These are phyloP conservation scores for Fraxinus albicans DNA, from an alignment of 305 asterid species.

Conservation along the genomic window DNA sequence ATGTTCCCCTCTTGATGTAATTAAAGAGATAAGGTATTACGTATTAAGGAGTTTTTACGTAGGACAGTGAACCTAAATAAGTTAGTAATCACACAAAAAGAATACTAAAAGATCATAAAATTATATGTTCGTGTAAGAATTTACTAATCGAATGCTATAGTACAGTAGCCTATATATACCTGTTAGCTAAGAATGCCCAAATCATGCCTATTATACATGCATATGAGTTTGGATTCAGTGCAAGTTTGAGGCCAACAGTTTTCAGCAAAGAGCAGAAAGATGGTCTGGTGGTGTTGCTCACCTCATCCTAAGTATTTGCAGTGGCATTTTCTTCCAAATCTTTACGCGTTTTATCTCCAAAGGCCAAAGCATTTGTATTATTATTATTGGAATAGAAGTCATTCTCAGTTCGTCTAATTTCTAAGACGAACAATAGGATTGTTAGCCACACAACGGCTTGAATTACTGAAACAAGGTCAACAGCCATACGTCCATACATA, in stretches of 20 bases:
- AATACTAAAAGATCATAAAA: neutral
- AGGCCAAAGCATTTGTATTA: neutral
- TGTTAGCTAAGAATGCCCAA: constrained; percentile 59
- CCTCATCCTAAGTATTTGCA: neutral
- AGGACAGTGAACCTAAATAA: neutral
- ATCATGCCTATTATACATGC: constrained; percentile 49
- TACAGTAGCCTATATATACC: constrained; percentile 24
- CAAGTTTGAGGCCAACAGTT: constrained; percentile 44
- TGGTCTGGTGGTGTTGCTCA: neutral
- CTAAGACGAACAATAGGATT: constrained; percentile 41
- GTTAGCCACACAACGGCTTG: constrained; percentile 63
- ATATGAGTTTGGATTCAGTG: constrained; percentile 55
- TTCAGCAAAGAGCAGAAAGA: constrained; percentile 40
- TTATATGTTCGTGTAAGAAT: too few relatives aligned
- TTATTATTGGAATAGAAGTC: neutral
- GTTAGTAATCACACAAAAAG: neutral
- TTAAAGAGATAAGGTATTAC: too few relatives aligned
- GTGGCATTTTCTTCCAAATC: constrained; percentile 21
- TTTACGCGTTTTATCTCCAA: neutral
- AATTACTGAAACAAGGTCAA: constrained; percentile 49
- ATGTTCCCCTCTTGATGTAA: too few relatives aligned
- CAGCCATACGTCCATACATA: constrained; percentile 55
- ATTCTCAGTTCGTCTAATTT: constrained; percentile 32
- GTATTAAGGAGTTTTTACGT: too few relatives aligned
- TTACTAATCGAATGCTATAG: too few relatives aligned